A percentile compares a stretch with the other conserved stretches of the same genome.
phyloP scores from a whole-genome alignment of 2,329 filamentous ascomycete genomes.

The Zasmidium cellare region DNA sequence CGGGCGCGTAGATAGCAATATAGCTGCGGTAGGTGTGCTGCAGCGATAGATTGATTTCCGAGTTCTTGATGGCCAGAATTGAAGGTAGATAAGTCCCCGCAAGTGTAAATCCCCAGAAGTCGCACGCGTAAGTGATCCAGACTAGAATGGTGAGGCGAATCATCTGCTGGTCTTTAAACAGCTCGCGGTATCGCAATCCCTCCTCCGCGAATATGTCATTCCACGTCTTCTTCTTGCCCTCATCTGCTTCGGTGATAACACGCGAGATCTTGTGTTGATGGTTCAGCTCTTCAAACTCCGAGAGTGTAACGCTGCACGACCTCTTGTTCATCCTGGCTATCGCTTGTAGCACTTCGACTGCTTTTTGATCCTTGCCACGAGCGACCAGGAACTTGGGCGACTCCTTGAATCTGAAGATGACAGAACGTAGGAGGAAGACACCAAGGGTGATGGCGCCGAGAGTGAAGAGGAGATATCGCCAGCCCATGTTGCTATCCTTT shows the following conservation, averaged over 20 bases:
- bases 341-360: conserved; percentile 48
- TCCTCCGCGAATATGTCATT: neutral
- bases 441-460: conserved; percentile 40
- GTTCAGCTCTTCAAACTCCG: conserved; percentile 37
- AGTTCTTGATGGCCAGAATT: conserved; percentile 55
- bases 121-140: conserved; percentile 54
- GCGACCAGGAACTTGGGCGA: conserved; percentile 62
- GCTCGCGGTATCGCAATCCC: conserved; percentile 39
- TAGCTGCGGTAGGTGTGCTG: conserved; percentile 52
- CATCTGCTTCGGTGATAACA: conserved; percentile 12
- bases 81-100: conserved; percentile 50
- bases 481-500: conserved; percentile 44
- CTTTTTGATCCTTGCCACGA: conserved; percentile 52
- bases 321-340: conserved; percentile 46
- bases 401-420: conserved; percentile 58
- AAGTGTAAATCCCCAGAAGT: conserved; percentile 53
- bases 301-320: conserved; percentile 35
- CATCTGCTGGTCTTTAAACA: conserved; percentile 47
- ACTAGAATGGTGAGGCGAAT: conserved; percentile 48
- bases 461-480: conserved; percentile 46
- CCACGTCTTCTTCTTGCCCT: neutral
- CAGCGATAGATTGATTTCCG: conserved; percentile 44
- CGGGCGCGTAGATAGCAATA: conserved; percentile 56
- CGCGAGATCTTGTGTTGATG: neutral
- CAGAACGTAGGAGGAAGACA: conserved; percentile 55